Evolutionary conservation across 345 rosid species (phyloP).

Genomic region (Camelina hispida): DNA sequence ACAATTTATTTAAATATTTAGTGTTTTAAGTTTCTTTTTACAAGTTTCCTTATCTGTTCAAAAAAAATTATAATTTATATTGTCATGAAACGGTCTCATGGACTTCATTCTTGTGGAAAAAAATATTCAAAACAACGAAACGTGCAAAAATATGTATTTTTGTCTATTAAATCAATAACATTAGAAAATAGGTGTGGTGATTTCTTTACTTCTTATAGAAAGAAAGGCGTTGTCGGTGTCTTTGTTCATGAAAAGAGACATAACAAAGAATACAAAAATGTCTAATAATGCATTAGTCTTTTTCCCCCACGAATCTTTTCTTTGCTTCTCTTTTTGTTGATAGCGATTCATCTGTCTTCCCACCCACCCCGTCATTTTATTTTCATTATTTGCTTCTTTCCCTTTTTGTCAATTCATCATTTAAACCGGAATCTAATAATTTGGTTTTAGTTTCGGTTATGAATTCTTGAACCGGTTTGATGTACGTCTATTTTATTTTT

Average conservation of each 20-base stretch:
- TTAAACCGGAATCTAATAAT: slow-evolving; percentile 14
- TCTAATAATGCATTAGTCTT: slow-evolving; percentile 11
- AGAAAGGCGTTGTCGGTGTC: neutral
- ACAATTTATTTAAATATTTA: neutral
- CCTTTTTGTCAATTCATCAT: slow-evolving; percentile 31
- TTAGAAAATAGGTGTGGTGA: neutral
- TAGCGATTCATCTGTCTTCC: slow-evolving; percentile 41
- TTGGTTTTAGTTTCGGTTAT: slow-evolving; percentile 12
- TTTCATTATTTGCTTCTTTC: slow-evolving; percentile 19
- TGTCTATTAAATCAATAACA: neutral
- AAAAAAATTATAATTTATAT: too few species aligned
- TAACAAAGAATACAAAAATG: neutral
- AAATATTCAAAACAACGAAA: neutral
- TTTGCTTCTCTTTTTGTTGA: slow-evolving; percentile 46
- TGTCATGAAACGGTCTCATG: neutral
- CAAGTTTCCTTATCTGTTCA: neutral
- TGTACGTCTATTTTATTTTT: neutral
- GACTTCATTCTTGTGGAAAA: neutral
- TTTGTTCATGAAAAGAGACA: neutral
- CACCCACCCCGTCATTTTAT: slow-evolving; percentile 24
- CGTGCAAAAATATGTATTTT: neutral
- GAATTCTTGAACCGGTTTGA: slow-evolving; percentile 12
- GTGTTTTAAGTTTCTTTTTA: neutral
- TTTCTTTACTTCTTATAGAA: neutral
- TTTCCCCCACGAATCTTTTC: slow-evolving; percentile 46